Percentiles rank a stretch among this genome's conserved stretches.
These are phyloP conservation scores for Mucor mucedo DNA, from an alignment of 371 early-diverging fungal species.

Conservation along the genomic window DNA sequence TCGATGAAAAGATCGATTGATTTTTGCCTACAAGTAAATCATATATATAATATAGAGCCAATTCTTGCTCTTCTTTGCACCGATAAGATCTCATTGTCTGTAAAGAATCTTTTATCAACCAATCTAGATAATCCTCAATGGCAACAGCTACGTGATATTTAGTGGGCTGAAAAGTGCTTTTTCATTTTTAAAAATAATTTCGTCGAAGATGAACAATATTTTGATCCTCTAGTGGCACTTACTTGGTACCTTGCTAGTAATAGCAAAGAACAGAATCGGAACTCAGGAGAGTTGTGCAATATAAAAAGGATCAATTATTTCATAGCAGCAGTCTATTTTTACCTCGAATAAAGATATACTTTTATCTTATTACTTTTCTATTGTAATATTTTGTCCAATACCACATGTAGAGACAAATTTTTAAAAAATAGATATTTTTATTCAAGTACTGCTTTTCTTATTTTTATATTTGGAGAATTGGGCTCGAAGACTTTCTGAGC, in stretches of 20 bases:
- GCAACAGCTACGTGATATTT: background rate
- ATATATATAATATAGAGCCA: background rate
- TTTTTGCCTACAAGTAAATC: constrained; percentile 1
- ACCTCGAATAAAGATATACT: too few species aligned
- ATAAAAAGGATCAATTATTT: too few species aligned
- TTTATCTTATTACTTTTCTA: too few species aligned
- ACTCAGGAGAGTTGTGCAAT: too few species aligned
- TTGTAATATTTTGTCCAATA: too few species aligned
- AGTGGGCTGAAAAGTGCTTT: background rate
- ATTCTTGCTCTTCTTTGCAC: constrained; percentile 1
- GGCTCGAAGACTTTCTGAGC: background rate
- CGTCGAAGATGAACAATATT: too few species aligned
- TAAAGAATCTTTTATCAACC: background rate
- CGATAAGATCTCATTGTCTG: background rate
- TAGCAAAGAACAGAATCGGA: too few species aligned
- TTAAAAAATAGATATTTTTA: background rate
- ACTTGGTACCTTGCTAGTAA: too few species aligned
- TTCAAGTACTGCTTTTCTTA: constrained; percentile 1
- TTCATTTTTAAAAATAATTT: background rate
- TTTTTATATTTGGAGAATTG: constrained; percentile 3
- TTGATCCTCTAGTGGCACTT: too few species aligned
- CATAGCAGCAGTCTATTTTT: too few species aligned
- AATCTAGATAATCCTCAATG: background rate
- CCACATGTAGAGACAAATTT: too few species aligned
- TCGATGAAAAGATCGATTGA: background rate